A percentile compares a stretch with the other conserved stretches of the same genome.
Conservation (phyloP, 148 eudicot species). For the Rhododendron kiyosumense region DNA sequence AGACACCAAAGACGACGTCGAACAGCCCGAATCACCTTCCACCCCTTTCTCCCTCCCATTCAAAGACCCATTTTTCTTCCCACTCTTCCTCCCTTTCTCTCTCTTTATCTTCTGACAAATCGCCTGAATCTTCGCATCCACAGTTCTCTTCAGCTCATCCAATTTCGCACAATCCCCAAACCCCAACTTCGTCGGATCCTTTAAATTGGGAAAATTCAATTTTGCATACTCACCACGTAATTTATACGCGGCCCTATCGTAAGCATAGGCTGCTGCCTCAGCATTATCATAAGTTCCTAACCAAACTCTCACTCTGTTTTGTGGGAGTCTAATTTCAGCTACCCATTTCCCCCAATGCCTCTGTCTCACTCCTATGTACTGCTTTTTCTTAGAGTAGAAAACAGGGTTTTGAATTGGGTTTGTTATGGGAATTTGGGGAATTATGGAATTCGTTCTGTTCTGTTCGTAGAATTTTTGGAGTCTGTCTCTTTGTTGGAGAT, state of each 20-base stretch:
- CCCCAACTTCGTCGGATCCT: conserved; percentile 46
- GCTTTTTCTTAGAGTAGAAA: conserved; percentile 43
- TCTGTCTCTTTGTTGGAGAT: conserved; percentile 63
- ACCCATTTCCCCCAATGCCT: conserved; percentile 99
- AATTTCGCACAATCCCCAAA: conserved; percentile 44
- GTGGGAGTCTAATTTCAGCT: conserved; percentile 92
- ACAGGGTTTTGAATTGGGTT: conserved; percentile 14
- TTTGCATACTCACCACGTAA: conserved; percentile 88
- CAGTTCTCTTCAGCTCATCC: conserved; percentile 52
- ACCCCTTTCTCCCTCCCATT: conserved; percentile 13
- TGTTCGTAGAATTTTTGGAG: conserved; percentile 57
- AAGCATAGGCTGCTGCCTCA: conserved; percentile 96
- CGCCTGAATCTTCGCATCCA: conserved; percentile 77
- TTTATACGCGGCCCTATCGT: conserved; percentile 89
- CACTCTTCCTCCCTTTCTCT: conserved; percentile 43
- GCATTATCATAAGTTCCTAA: conserved; percentile 85
- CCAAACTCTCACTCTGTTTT: conserved; percentile 92
- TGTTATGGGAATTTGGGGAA: conserved; percentile 5
- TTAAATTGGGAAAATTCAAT: conserved; percentile 67
- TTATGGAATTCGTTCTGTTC: conserved; percentile 23
- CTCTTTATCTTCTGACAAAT: conserved; percentile 62
- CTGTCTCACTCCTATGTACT: conserved; percentile 93
- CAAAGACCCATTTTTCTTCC: conserved; percentile 23
- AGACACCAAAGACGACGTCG: conserved; percentile 29
- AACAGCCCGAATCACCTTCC: conserved; percentile 27